Conservation (phyloP, 805 yeast species). For the Kodamaea kaohsiungensis region DNA sequence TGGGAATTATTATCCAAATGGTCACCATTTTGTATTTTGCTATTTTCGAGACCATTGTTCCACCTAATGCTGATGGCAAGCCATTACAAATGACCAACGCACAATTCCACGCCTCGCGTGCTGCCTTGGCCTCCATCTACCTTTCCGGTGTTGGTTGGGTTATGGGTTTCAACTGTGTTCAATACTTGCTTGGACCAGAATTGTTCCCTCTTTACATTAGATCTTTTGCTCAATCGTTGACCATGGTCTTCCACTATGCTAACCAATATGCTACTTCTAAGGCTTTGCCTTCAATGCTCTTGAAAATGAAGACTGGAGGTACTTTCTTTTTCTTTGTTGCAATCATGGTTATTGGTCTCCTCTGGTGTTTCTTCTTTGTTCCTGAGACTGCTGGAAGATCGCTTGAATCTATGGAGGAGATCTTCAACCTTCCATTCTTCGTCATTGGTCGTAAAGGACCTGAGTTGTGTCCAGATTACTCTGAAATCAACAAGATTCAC, state of each 20-base stretch:
- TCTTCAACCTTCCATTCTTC: constrained; percentile 29
- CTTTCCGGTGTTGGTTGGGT: constrained; percentile 26
- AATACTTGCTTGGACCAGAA: constrained; percentile 25
- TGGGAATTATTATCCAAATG: constrained; percentile 49
- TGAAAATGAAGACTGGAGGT: constrained; percentile 21
- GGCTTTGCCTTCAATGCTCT: constrained; percentile 26
- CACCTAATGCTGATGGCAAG: constrained; percentile 18
- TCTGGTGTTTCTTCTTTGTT: constrained; percentile 27
- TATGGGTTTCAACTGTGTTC: constrained; percentile 25
- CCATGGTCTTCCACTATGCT: constrained; percentile 27
- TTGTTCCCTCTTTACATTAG: constrained; percentile 25
- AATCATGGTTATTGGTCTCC: constrained; percentile 16
- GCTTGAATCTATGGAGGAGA: constrained; percentile 28
- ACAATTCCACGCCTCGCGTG: constrained; percentile 19
- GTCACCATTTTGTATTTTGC: constrained; percentile 48
- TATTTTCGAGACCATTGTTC: constrained; percentile 46
- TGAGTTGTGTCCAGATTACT: constrained; percentile 26
- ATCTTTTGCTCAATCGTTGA: constrained; percentile 24
- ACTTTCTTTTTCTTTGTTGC: constrained; percentile 25
- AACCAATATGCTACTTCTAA: constrained; percentile 28
- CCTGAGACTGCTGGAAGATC: constrained; percentile 22
- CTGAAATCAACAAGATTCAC: constrained; percentile 24
- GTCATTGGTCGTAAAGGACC: constrained; percentile 25
- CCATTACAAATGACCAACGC: constrained; percentile 13
- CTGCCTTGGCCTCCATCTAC: constrained; percentile 26